These are phyloP conservation scores for Multifurca ochricompacta DNA, from an alignment of 768 basidiomycete genomes.

Conservation along the genomic window DNA sequence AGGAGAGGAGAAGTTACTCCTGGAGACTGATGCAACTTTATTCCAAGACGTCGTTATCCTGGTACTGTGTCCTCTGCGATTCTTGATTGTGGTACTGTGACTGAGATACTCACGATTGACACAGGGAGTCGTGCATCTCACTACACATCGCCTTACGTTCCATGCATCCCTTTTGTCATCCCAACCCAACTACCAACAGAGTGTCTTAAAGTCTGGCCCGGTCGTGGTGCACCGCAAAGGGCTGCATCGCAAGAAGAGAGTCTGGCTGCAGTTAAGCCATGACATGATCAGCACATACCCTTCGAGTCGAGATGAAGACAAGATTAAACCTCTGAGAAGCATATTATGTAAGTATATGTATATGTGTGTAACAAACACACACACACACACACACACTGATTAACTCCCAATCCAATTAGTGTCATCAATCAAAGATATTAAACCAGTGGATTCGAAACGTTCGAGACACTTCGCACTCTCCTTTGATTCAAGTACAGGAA, in stretches of 20 bases:
- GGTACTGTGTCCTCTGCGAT: constrained; percentile 26
- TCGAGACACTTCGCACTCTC: constrained; percentile 35
- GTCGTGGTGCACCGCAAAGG: constrained; percentile 41
- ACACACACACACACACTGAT: too few relatives aligned
- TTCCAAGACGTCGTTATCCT: constrained; percentile 42
- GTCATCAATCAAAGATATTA: constrained; percentile 37
- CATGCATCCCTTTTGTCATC: constrained; percentile 52
- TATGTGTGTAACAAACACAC: neutral
- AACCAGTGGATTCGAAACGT: constrained; percentile 36
- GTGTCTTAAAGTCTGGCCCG: constrained; percentile 43
- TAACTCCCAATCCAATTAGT: constrained; percentile 31
- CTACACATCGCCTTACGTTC: constrained; percentile 57
- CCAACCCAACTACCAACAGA: constrained; percentile 28
- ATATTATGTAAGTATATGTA: constrained; percentile 38
- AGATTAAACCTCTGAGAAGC: constrained; percentile 43
- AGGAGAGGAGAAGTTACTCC: constrained; percentile 42
- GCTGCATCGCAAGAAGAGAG: constrained; percentile 38
- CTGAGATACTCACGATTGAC: constrained; percentile 2
- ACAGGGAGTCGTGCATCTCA: constrained; percentile 54
- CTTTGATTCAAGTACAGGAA: constrained; percentile 28
- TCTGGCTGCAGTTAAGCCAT: constrained; percentile 55
- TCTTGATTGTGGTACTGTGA: constrained; percentile 11
- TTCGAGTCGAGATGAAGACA: constrained; percentile 46
- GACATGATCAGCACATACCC: constrained; percentile 55
- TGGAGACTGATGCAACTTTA: constrained; percentile 45